Base-by-base conservation (phyloP, 495 filamentous ascomycete species). In the Penicillium daleae region DNA sequence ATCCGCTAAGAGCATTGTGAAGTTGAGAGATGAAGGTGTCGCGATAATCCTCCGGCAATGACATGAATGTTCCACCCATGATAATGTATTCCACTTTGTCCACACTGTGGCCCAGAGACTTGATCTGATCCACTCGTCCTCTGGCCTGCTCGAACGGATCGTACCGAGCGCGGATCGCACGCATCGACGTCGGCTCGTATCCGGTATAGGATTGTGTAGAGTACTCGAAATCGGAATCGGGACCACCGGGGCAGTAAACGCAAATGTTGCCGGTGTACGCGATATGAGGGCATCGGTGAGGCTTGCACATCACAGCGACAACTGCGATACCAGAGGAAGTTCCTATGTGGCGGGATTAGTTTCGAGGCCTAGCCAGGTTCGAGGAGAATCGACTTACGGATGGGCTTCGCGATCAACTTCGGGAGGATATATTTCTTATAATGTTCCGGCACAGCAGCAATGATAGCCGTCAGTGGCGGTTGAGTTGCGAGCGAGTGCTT, bases 51-150 rank as follows among this genome's bases (percentile, higher is more conserved):
- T 92, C 87, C 4, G 95, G 86, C 17, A 99, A 77, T 0, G 93
- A 97, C 95, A 99, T 98, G 75, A 99, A 99, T 1, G 95, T 99
- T 60, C 95, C 95, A 60, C 95, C 95, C 95, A 99, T 99, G 66
- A 99, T 97, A 71, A 99, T 99, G 73, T 97, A 99, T 79, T 99
- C 95, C 3, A 99, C 95, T 71, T 99, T 99, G 76, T 99, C 95
- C 33, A 99, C 95, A 60, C 91, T 96, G 77, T 99, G 95, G 1
- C 95, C 95, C 19, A 99, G 81, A 5, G 90, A 86, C 72, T 96
- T 95, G 73, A 99, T 90, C 80, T 99, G 95, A 65, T 98, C 96
- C 24, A 99, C 95, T 48, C 95, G 87, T 33, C 95, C 95, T 68
- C 95, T 84, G 22, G 95, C 95, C 82, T 99, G 95, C 76, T 99